phyloP scores from a whole-genome alignment of 768 basidiomycete genomes.

The Asterophora parasitica region DNA sequence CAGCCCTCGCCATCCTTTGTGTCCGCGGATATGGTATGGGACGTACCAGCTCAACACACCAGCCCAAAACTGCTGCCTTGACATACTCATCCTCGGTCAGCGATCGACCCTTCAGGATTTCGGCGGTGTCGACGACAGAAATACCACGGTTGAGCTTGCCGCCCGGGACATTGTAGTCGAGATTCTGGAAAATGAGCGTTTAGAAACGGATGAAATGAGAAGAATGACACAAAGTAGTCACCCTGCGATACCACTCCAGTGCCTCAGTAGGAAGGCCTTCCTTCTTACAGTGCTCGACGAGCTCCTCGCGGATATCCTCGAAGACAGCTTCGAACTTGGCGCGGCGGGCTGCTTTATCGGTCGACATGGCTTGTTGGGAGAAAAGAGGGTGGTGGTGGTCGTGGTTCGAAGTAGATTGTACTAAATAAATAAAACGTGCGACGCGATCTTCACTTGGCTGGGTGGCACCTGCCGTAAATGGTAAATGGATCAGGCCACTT shows the following conservation, averaged over 20 bases:
- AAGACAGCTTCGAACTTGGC: slow-evolving; percentile 71
- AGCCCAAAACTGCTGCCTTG: slow-evolving; percentile 84
- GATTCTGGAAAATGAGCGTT: slow-evolving; percentile 44
- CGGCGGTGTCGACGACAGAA: slow-evolving; percentile 89
- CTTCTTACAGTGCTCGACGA: slow-evolving; percentile 59
- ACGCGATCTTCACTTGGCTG: neutral
- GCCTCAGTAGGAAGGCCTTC: slow-evolving; percentile 84
- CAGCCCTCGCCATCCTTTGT: neutral
- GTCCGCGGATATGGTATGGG: neutral
- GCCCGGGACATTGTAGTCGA: slow-evolving; percentile 93
- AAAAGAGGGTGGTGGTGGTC: neutral
- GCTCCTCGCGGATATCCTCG: slow-evolving; percentile 67
- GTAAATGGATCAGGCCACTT: neutral
- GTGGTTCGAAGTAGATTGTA: neutral
- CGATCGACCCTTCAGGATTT: slow-evolving; percentile 72
- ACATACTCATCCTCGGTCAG: slow-evolving; percentile 84
- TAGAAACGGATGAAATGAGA: neutral
- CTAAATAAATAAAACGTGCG: too few species aligned
- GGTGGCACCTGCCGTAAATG: neutral
- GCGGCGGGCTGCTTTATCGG: slow-evolving; percentile 32
- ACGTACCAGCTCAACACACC: slow-evolving; percentile 91
- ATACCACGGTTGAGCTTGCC: slow-evolving; percentile 97
- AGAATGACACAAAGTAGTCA: slow-evolving; percentile 31
- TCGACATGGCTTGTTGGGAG: slow-evolving; percentile 12
- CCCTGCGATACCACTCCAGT: slow-evolving; percentile 77